Percentiles rank a stretch among this genome's conserved stretches.
Evolutionary conservation across 805 yeast species (phyloP).

Genomic region (Ogataea siamensis): DNA sequence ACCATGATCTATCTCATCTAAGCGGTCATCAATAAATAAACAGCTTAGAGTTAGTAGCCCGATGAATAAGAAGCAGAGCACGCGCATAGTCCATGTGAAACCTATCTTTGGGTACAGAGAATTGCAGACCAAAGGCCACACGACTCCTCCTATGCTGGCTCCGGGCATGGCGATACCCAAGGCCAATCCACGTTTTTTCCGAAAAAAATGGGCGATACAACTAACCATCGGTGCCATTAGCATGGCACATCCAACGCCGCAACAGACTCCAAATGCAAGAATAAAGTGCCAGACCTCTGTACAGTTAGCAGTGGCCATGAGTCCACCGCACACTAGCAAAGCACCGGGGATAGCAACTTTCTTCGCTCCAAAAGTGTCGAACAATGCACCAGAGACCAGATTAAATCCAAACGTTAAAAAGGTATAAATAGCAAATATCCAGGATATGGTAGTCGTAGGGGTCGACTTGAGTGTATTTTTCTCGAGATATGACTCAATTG

Average conservation of each 20-base stretch:
- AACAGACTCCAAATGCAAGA: slow-evolving; percentile 46
- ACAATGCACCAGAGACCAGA: slow-evolving; percentile 44
- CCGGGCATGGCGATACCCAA: slow-evolving; percentile 61
- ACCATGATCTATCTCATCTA: slow-evolving; percentile 21
- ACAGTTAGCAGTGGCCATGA: slow-evolving; percentile 45
- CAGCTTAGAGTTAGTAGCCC: slow-evolving; percentile 32
- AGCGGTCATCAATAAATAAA: slow-evolving; percentile 32
- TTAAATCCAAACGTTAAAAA: slow-evolving; percentile 43
- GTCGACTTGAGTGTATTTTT: slow-evolving; percentile 46
- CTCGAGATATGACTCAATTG: slow-evolving; percentile 61
- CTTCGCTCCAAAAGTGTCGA: slow-evolving; percentile 45
- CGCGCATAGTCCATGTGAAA: slow-evolving; percentile 59
- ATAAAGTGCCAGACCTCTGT: slow-evolving; percentile 48
- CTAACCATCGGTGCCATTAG: slow-evolving; percentile 45
- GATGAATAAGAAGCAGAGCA: slow-evolving; percentile 47
- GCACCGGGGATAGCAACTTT: slow-evolving; percentile 39
- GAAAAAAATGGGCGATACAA: slow-evolving; percentile 60
- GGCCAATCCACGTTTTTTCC: slow-evolving; percentile 53
- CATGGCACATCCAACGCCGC: slow-evolving; percentile 47
- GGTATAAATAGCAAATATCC: slow-evolving; percentile 64
- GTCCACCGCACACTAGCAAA: slow-evolving; percentile 36
- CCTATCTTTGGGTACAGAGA: slow-evolving; percentile 50
- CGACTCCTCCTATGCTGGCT: slow-evolving; percentile 56
- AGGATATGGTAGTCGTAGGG: slow-evolving; percentile 52
- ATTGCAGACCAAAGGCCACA: slow-evolving; percentile 54